Conservation (phyloP, 768 basidiomycete genomes). For the Hypholoma sublateritium region DNA sequence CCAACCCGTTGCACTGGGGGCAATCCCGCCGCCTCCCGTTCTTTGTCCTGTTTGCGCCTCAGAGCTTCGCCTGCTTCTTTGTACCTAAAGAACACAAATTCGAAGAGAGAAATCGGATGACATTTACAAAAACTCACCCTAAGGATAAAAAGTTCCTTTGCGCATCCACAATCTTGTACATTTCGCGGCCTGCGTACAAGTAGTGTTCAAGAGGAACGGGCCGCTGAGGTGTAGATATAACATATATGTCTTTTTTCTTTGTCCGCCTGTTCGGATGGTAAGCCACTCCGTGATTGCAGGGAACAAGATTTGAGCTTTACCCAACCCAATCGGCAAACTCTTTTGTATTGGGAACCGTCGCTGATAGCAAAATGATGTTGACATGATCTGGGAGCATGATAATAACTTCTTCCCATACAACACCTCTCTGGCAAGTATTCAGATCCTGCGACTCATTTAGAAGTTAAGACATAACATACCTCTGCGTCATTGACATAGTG, state of each 20-base stretch:
- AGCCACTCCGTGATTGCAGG: not conserved
- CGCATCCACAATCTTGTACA: slow-evolving; percentile 90
- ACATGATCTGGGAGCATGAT: slow-evolving; percentile 99
- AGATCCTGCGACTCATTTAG: not conserved
- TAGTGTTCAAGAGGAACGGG: slow-evolving; percentile 98
- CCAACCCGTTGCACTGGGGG: slow-evolving; percentile 84
- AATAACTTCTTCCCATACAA: slow-evolving; percentile 99
- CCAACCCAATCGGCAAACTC: slow-evolving; percentile 99
- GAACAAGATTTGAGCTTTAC: slow-evolving; percentile 43
- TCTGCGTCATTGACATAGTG: slow-evolving; percentile 99
- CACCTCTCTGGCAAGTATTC: slow-evolving; percentile 68
- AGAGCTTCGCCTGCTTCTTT: slow-evolving; percentile 88
- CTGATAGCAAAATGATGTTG: slow-evolving; percentile 94
- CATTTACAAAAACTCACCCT: slow-evolving; percentile 57
- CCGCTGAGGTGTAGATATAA: slow-evolving; percentile 93
- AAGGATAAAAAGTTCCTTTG: slow-evolving; percentile 67
- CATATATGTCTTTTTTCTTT: slow-evolving; percentile 99
- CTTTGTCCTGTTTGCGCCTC: slow-evolving; percentile 95
- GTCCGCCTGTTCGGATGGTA: slow-evolving; percentile 64
- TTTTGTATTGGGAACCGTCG: slow-evolving; percentile 96
- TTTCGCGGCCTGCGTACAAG: slow-evolving; percentile 90
- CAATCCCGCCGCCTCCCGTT: slow-evolving; percentile 92
- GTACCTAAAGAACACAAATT: slow-evolving; percentile 50
- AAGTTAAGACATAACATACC: slow-evolving; percentile 42
- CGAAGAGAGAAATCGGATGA: not conserved